Conservation (phyloP, 192 early-diverging fungal species). For the Gryganskiella cystojenkinii region DNA sequence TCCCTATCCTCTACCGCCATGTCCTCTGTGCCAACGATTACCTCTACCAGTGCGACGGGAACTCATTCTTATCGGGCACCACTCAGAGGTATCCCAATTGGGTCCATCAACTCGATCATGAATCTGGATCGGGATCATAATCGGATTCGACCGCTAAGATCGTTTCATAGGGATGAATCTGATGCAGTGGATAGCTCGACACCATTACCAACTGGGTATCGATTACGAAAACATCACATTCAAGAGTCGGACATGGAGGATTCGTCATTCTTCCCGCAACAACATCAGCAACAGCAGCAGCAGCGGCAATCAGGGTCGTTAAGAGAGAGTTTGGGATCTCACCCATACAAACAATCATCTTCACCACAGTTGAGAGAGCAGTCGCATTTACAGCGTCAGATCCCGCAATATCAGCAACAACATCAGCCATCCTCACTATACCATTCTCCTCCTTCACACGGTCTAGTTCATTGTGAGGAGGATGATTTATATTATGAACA, state of each 20-base stretch:
- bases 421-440: too few species aligned
- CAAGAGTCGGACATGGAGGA: constrained; percentile 10
- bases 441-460: too few species aligned
- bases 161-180: constrained; percentile 9
- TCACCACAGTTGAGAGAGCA: too few species aligned
- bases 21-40: too few species aligned
- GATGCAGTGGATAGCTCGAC: constrained; percentile 13
- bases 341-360: too few species aligned
- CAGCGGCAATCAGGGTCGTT: too few species aligned
- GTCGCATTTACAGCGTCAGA: too few species aligned
- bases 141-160: constrained; percentile 20
- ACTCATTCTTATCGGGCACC: constrained; percentile 9
- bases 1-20: constrained; percentile 9
- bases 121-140: constrained; percentile 30
- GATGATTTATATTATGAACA: too few species aligned
- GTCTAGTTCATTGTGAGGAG: too few species aligned
- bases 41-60: not conserved
- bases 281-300: too few species aligned
- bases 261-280: not conserved
- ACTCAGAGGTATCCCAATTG: constrained; percentile 15
- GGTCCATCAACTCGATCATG: constrained; percentile 32
- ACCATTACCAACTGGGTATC: constrained; percentile 10
- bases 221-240: constrained; percentile 25
- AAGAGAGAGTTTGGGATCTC: too few species aligned
- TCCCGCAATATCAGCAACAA: too few species aligned